These are phyloP conservation scores for Amoebophrya sp. DNA, from an alignment of 169 alveolate species.

Conservation along the genomic window DNA sequence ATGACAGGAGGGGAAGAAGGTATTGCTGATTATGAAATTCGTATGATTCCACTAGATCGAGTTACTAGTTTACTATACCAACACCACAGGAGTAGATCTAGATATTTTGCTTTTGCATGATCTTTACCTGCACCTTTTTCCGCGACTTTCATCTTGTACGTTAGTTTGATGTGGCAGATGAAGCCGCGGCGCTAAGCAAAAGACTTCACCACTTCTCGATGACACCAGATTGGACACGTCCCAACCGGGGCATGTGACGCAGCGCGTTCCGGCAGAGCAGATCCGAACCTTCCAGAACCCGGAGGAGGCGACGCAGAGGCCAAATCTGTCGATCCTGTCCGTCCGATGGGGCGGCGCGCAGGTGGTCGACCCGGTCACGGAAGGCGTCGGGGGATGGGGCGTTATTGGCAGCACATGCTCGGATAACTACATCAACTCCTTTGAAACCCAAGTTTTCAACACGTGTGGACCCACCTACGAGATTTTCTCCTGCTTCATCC, in stretches of 20 bases:
- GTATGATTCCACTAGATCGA: no score
- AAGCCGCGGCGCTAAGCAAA: no score
- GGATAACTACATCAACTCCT: slow-evolving; percentile 6
- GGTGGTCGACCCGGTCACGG: not conserved
- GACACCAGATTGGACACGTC: not conserved
- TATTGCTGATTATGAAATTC: not conserved
- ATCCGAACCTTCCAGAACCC: not conserved
- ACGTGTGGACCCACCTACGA: not conserved
- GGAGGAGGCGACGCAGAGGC: not conserved
- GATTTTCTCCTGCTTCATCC: slow-evolving; percentile 13
- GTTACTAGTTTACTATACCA: no score
- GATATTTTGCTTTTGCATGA: no score
- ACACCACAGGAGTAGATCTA: no score
- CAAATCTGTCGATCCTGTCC: not conserved
- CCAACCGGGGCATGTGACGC: not conserved
- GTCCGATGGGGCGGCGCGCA: not conserved
- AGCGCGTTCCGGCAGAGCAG: slow-evolving; percentile 13
- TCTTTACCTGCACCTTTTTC: no score
- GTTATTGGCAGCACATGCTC: not conserved
- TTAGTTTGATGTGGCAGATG: no score
- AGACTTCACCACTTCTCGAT: not conserved
- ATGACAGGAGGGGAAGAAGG: slow-evolving; percentile 3
- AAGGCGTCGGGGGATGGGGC: slow-evolving; percentile 8
- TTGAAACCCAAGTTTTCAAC: not conserved
- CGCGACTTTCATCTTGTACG: no score